phyloP scores from a whole-genome alignment of 371 early-diverging fungal species.

The Dichotomocladium elegans region DNA sequence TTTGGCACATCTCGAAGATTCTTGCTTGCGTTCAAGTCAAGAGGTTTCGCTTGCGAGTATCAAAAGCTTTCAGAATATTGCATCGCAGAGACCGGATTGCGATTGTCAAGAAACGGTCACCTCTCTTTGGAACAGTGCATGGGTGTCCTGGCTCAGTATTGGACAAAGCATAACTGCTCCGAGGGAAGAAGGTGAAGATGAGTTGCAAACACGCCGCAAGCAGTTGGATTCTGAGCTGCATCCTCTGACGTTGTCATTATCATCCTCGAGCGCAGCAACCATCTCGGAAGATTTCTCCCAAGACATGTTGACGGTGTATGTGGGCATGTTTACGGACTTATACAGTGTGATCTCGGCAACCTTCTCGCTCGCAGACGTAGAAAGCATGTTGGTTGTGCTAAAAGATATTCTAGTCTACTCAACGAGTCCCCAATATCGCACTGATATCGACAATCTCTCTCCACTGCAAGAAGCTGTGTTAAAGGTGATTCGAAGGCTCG shows the following conservation, averaged over 20 bases:
- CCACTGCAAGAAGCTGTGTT: constrained; percentile 58
- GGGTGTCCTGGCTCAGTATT: constrained; percentile 78
- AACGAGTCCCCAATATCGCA: constrained; percentile 51
- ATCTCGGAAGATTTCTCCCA: constrained; percentile 64
- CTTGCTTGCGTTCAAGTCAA: constrained; percentile 65
- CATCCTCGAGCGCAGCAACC: constrained; percentile 25
- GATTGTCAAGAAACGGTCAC: constrained; percentile 14
- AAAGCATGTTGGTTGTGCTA: constrained; percentile 49
- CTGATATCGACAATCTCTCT: constrained; percentile 53
- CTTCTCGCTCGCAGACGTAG: constrained; percentile 54
- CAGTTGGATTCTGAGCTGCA: constrained; percentile 24
- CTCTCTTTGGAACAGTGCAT: constrained; percentile 66
- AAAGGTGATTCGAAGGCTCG: constrained; percentile 39
- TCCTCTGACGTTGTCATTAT: constrained; percentile 32
- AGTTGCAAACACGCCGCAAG: constrained; percentile 3
- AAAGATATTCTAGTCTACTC: constrained; percentile 55
- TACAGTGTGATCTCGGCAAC: constrained; percentile 47
- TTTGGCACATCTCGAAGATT: constrained; percentile 72
- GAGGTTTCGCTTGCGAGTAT: constrained; percentile 78
- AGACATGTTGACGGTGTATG: constrained; percentile 70
- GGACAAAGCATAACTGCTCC: constrained; percentile 49
- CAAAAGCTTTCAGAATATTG: constrained; percentile 61
- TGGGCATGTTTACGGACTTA: constrained; percentile 62
- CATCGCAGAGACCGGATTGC: constrained; percentile 39
- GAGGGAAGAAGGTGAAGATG: neutral